Evolutionary conservation across 2,329 filamentous ascomycete species (phyloP), one percentile per base, ranked within the genome.

Genomic region (Aspergillus pseudoglaucus): DNA sequence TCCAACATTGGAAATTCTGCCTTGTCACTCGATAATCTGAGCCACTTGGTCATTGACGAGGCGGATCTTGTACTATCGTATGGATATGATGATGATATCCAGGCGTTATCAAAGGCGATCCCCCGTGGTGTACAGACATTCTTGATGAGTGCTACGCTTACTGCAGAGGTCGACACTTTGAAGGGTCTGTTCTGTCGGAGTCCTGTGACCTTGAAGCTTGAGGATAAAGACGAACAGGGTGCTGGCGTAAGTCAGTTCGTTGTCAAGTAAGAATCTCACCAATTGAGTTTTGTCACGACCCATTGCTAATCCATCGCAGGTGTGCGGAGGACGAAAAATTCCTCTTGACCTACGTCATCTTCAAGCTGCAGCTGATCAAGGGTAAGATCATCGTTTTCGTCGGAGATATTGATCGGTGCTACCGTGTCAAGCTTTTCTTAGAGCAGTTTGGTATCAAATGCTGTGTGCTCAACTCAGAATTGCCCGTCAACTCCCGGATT

Each of bases 251-350:
- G 83, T 47, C 93, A 97, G 71, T 95, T 90, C 62, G 83, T 90
- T 25, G 87, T 96, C 55, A 89, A 84, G 78, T 86, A 70, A 53
- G 77, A 61, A 43, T 12, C 33, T 12, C n/a, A 5, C 6, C 22
- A 2, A 35, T 1, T 22, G 6, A 18, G 27, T 17, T 38, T 47
- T 45, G 33, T 47, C 6, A 22, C 22, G 42, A 58, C 14, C 4
- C 2, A 17, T 35, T 14, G 9, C 47, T 59, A 53, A 61, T 22
- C 3, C 2, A 14, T 17, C 40, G 17, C 46, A 85, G 82, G 64
- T 95, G 90, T 57, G 88, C 82, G n/a, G 93, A 98, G 70, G 91
- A 97, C 56, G 93, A 97, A 61, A 98, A 98, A 65, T 98, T 97
- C 62, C 73, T 98, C 33, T 73, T 98, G 39, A 83, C 86, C 15